Conservation (phyloP, 1,284 basidiomycete species). For the Trichosporon sp. region DNA sequence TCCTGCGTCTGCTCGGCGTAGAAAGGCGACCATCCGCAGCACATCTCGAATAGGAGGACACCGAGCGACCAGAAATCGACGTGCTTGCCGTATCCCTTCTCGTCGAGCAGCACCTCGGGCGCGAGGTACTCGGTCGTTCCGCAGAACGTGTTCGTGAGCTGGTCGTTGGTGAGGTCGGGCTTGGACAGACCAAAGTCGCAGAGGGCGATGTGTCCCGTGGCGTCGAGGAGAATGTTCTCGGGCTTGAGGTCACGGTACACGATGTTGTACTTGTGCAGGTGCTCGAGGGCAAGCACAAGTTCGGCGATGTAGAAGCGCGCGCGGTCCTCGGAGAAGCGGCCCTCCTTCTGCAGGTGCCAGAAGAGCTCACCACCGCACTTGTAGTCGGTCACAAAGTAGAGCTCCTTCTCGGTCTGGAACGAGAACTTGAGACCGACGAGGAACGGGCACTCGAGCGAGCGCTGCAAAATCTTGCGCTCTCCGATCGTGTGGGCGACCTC, state of each 20-base stretch:
- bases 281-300: conserved; percentile 86
- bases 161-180: conserved; percentile 85
- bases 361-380: conserved; percentile 98
- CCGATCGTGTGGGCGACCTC: conserved; percentile 99
- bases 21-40: conserved; percentile 99
- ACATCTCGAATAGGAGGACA: conserved; percentile 93
- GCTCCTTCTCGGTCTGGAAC: conserved; percentile 93
- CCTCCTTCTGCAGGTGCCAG: conserved; percentile 95
- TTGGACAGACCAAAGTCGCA: conserved; percentile 98
- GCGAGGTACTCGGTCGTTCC: conserved; percentile 97
- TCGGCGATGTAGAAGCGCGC: conserved; percentile 95
- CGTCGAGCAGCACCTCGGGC: conserved; percentile 96
- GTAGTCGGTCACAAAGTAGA: conserved; percentile 98
- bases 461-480: conserved; percentile 96
- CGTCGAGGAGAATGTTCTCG: conserved; percentile 94
- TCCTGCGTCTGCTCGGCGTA: conserved; percentile 99
- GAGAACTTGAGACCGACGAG: conserved; percentile 97
- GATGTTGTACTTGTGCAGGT: conserved; percentile 94
- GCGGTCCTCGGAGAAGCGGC: conserved; percentile 83
- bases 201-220: conserved; percentile 91
- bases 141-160: conserved; percentile 96
- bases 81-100: conserved; percentile 96
- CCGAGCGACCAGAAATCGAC: conserved; percentile 99
- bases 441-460: conserved; percentile 91
- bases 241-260: conserved; percentile 96